Base-by-base conservation (phyloP, 2,329 filamentous ascomycete genomes). In the Cryphonectria japonica region DNA sequence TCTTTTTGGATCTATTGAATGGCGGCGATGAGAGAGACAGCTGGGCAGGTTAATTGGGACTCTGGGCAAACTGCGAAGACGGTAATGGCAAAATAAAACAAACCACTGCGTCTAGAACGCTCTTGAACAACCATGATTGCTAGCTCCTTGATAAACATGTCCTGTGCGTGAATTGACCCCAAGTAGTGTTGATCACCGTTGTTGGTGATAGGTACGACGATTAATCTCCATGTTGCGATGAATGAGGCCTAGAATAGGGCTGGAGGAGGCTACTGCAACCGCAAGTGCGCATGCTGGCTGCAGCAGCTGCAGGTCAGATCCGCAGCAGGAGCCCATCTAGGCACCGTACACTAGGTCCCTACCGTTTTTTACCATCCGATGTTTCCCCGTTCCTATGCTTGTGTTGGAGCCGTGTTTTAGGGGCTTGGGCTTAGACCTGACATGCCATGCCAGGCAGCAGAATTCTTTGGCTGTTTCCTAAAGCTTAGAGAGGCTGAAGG, bases 1-100 rank as follows among this genome's bases (percentile, higher is more conserved):
- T 34, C 34, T 29, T 29, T 65, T 26, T 63, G 60, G 34, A 64
- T 5, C 14, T 46, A 32, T 32, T 9, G 39, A 39, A n/a, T 39
- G 61, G 61, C 61, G 61, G 61, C 61, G 61, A 64, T 11, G 39
- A 52, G 29, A 34, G 26, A 52, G 29, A 34, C 26, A 37, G 59
- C 34, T n/a, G 63, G 16, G 26, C 26, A 26, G 63, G 39, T 65
- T 65, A 52, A 65, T 65, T n/a, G 29, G 54, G 54, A 67, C 16
- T 41, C 11, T n/a, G 14, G 19, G 16, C 26, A 34, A 34, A 34
- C 19, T 32, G 52, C 37, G 3, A 26, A 43, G 32, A 39, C 19
- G 46, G 66, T 22, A 59, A 43, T 43, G 50, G 34, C n/a, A 19
- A 64, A 14, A 34, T 3, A 62, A 37, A 37, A 62, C 37, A 39